phyloP scores from a whole-genome alignment of 345 rosid species.

The Syzygium aqueum region DNA sequence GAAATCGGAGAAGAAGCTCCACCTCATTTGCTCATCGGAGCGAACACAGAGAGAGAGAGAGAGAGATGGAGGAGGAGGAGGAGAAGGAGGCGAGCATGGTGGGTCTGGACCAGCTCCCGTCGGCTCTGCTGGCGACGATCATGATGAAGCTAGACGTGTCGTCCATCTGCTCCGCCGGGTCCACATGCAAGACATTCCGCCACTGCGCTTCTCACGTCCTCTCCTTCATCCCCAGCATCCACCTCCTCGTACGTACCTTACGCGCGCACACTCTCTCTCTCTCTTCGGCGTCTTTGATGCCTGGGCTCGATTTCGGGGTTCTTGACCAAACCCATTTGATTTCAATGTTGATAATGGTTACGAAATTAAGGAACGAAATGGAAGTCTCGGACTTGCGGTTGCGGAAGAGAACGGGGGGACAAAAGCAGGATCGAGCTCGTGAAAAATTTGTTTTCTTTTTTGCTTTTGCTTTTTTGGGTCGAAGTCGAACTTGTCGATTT shows the following conservation, averaged over 20 bases:
- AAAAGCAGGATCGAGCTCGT: neutral
- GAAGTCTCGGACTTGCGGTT: neutral
- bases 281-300: neutral
- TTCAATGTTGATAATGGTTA: neutral
- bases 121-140: slow-evolving; percentile 43
- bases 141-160: slow-evolving; percentile 66
- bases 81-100: slow-evolving; percentile 2
- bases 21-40: neutral
- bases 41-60: neutral
- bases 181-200: slow-evolving; percentile 52
- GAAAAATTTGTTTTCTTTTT: neutral
- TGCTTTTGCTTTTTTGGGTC: neutral
- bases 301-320: neutral
- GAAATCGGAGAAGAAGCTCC: neutral
- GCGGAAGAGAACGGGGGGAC: neutral
- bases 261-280: neutral
- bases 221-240: slow-evolving; percentile 66
- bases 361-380: neutral
- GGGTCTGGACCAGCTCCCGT: slow-evolving; percentile 61
- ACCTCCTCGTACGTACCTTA: slow-evolving; percentile 43
- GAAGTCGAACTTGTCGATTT: neutral
- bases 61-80: too few relatives aligned
- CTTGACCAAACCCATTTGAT: neutral
- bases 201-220: slow-evolving; percentile 57
- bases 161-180: slow-evolving; percentile 64